phyloP scores from a whole-genome alignment of 192 early-diverging fungal species.

The Mortierella antarctica region DNA sequence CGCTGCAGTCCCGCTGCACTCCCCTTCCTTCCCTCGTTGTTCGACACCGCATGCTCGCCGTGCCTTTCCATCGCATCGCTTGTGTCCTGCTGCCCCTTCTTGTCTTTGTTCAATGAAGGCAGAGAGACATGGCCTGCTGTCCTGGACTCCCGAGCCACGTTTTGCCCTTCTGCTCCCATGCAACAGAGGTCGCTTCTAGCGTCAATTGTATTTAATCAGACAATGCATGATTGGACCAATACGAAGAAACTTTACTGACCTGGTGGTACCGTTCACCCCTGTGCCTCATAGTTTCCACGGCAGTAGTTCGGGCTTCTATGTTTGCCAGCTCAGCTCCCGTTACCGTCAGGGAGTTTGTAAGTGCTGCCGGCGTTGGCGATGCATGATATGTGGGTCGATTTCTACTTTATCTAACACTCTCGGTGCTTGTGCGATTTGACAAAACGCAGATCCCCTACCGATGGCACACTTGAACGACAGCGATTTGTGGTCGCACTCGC shows the following conservation, averaged over 20 bases:
- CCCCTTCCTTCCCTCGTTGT: background rate
- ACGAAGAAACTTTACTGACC: background rate
- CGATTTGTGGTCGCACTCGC: slow-evolving; percentile 53
- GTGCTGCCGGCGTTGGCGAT: background rate
- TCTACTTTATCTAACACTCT: background rate
- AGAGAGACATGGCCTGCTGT: no score
- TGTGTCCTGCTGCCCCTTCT: no score
- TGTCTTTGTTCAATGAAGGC: no score
- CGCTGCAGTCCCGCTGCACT: background rate
- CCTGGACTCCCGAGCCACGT: no score
- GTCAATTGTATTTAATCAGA: background rate
- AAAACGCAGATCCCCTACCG: slow-evolving; percentile 32
- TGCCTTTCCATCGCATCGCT: no score
- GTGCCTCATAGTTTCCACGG: slow-evolving; percentile 68
- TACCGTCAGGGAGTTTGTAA: slow-evolving; percentile 64
- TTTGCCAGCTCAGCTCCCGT: slow-evolving; percentile 72
- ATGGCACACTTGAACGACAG: slow-evolving; percentile 54
- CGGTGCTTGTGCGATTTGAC: background rate
- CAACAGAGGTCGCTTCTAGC: background rate
- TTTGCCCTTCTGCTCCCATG: no score
- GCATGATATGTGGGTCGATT: background rate
- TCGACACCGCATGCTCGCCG: no score
- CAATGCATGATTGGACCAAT: background rate
- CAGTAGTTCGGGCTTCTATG: slow-evolving; percentile 78
- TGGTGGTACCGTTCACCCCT: background rate